These are phyloP conservation scores for Pythium coloratum DNA, from an alignment of 352 stramenopile genomes.

Conservation along the genomic window DNA sequence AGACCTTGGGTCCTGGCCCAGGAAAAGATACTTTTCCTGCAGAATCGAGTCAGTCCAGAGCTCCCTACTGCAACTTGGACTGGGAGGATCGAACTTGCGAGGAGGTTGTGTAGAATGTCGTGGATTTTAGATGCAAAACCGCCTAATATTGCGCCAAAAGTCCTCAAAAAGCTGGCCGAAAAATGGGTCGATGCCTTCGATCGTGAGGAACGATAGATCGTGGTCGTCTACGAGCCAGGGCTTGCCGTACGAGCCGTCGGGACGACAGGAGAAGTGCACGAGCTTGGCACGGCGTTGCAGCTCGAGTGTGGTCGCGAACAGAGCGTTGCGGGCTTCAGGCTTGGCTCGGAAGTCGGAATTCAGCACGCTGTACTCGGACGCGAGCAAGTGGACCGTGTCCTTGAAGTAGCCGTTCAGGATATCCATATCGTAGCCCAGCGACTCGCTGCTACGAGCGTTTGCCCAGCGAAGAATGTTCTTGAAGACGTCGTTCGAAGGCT, in stretches of 20 bases:
- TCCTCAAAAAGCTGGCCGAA: slow-evolving; percentile 29
- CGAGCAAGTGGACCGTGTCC: slow-evolving; percentile 16
- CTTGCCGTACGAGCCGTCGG: slow-evolving; percentile 26
- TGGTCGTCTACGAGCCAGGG: slow-evolving; percentile 15
- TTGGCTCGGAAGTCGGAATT: slow-evolving; percentile 35
- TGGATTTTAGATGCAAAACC: slow-evolving; percentile 12
- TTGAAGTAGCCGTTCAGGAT: slow-evolving; percentile 35
- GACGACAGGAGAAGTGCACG: slow-evolving; percentile 23
- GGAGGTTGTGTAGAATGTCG: not conserved
- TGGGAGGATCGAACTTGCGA: slow-evolving; percentile 4
- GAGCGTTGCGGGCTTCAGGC: slow-evolving; percentile 2
- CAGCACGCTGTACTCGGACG: slow-evolving; percentile 33
- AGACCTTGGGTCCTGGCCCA: not conserved
- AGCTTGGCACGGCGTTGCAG: slow-evolving; percentile 14
- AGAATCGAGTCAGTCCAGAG: not conserved
- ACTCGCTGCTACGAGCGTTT: slow-evolving; percentile 5
- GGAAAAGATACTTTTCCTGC: not conserved
- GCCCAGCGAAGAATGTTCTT: slow-evolving; percentile 27
- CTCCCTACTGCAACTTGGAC: too few relatives aligned
- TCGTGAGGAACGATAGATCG: slow-evolving; percentile 15
- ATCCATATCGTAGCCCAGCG: slow-evolving; percentile 33
- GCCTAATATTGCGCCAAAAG: slow-evolving; percentile 27
- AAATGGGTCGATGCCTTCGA: slow-evolving; percentile 18
- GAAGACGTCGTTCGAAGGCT: slow-evolving; percentile 26
- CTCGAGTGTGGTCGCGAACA: slow-evolving; percentile 14